Percentiles rank a stretch among this genome's conserved stretches.
phyloP scores from a whole-genome alignment of 2,329 filamentous ascomycete genomes.

The Escovopsis sp. region DNA sequence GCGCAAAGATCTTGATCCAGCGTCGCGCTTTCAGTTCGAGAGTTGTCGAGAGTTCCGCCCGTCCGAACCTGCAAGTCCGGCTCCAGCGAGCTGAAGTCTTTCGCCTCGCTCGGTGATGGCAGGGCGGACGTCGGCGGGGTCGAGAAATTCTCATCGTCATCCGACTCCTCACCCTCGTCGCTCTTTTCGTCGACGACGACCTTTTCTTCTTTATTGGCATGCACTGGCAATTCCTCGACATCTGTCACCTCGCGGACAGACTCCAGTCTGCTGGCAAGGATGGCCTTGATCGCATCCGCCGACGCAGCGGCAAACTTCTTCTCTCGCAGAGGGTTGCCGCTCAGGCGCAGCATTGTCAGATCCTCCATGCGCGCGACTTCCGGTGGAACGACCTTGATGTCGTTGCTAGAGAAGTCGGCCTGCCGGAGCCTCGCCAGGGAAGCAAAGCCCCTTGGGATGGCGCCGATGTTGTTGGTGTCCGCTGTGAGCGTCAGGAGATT shows the following conservation, averaged over 20 bases:
- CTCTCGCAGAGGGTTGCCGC: slow-evolving; percentile 81
- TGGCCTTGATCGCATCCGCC: slow-evolving; percentile 67
- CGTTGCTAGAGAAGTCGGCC: slow-evolving; percentile 74
- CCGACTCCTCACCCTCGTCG: slow-evolving; percentile 31
- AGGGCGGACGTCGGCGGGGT: slow-evolving; percentile 41
- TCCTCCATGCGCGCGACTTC: slow-evolving; percentile 67
- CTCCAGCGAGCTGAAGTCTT: slow-evolving; percentile 32
- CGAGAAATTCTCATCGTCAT: slow-evolving; percentile 38
- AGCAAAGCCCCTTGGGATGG: slow-evolving; percentile 63
- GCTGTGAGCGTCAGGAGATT: slow-evolving; percentile 58
- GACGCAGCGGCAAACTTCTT: slow-evolving; percentile 71
- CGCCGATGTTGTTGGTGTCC: slow-evolving; percentile 66
- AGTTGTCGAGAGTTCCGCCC: slow-evolving; percentile 54
- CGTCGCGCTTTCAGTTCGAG: slow-evolving; percentile 46
- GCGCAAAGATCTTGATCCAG: slow-evolving; percentile 43
- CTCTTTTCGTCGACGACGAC: slow-evolving; percentile 11
- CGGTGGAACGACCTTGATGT: slow-evolving; percentile 60
- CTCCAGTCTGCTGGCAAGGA: slow-evolving; percentile 50
- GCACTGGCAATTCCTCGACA: slow-evolving; percentile 8
- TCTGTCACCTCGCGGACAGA: slow-evolving; percentile 29
- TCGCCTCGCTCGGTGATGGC: slow-evolving; percentile 31
- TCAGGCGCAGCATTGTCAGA: slow-evolving; percentile 58
- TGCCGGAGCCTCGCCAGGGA: slow-evolving; percentile 52
- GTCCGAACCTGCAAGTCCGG: slow-evolving; percentile 39
- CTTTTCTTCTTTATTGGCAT: slow-evolving; percentile 7